Base-by-base conservation (phyloP, 176 grass and related monocot genomes). In the Luzula sylvatica region DNA sequence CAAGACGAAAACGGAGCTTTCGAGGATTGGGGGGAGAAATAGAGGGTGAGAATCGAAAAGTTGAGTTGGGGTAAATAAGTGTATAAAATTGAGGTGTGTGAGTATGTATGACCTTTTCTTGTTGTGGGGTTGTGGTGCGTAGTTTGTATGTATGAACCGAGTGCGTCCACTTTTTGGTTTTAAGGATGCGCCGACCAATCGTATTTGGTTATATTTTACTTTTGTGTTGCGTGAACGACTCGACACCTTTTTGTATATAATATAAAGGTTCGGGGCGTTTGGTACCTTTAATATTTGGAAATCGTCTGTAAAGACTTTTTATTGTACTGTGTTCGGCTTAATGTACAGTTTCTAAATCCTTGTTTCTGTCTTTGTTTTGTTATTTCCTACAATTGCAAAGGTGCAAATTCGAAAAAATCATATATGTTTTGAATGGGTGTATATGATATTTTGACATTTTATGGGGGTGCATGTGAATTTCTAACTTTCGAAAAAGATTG, bases 1-100 rank as follows among this genome's bases (percentile, higher is more conserved):
- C 68, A 83, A 66, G 75, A 83, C 6, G 81, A 64, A 5, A 23
- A 15, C 16, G 61, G 14, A 24, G 28, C 23, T 2, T 53, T 20
- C 5, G 56, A 39, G 11, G 72, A 81, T 20, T 61, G 51, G 26
- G 23, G 9, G 1, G 9, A 9, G 7, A 32, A 3, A 32, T 8
- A 32, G 29, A 32, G 8, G 5, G 8, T 32, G 3, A 32, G 5
- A 9, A 7, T 35, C 9, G 30, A 35, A 9, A 35, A 9, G 30
- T 9, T n/a, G 5, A 64, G 40, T 22, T 11, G 21, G 55, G 21
- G 53, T 59, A 23, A 60, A 60, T 60, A 60, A 60, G 20, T 60
- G 38, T 25, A 13, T 1, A 43, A 42, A 35, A 35, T 35, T 35
- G 30, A 35, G 30, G 30, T 35, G 30, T 35, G n/a, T n/a, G n/a